These are phyloP conservation scores for Aureobasidium sp. DNA, from an alignment of 2,329 filamentous ascomycete species.

Conservation along the genomic window DNA sequence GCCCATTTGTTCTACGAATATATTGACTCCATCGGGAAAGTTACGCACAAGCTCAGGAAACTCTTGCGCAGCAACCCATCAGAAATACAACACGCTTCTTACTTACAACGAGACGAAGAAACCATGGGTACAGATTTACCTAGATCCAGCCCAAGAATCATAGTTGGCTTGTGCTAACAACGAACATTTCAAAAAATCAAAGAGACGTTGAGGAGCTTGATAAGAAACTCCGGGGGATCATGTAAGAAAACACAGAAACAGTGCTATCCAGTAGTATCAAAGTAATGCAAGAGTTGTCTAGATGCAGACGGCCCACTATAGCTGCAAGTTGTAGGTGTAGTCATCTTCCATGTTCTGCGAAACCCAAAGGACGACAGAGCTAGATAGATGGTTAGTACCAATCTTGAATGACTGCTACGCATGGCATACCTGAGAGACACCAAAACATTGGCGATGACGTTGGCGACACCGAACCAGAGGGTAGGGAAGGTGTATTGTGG, in stretches of 20 bases:
- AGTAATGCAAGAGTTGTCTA: neutral
- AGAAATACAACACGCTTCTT: neutral
- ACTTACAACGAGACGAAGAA: neutral
- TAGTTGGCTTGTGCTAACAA: neutral
- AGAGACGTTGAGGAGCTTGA: neutral
- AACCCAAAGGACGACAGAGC: constrained; percentile 59
- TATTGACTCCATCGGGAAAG: too few relatives aligned
- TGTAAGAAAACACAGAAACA: neutral
- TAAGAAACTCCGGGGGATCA: neutral
- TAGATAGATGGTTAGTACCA: constrained; percentile 24
- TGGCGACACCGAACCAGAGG: constrained; percentile 61
- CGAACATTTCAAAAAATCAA: neutral
- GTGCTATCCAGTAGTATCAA: neutral
- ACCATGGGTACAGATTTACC: neutral
- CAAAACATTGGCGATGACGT: constrained; percentile 56
- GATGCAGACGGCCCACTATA: constrained; percentile 33
- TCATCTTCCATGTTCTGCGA: constrained; percentile 68
- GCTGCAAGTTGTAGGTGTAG: constrained; percentile 61
- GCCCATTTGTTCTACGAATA: too few relatives aligned
- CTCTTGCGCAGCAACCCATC: neutral
- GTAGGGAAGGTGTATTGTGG: constrained; percentile 53
- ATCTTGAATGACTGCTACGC: constrained; percentile 14
- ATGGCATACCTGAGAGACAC: constrained; percentile 57
- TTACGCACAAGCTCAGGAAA: too few relatives aligned
- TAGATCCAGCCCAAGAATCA: neutral